A percentile compares a stretch with the other conserved stretches of the same genome.
These are phyloP conservation scores for Tuber aestivum DNA, from an alignment of 495 filamentous ascomycete genomes.

Conservation along the genomic window DNA sequence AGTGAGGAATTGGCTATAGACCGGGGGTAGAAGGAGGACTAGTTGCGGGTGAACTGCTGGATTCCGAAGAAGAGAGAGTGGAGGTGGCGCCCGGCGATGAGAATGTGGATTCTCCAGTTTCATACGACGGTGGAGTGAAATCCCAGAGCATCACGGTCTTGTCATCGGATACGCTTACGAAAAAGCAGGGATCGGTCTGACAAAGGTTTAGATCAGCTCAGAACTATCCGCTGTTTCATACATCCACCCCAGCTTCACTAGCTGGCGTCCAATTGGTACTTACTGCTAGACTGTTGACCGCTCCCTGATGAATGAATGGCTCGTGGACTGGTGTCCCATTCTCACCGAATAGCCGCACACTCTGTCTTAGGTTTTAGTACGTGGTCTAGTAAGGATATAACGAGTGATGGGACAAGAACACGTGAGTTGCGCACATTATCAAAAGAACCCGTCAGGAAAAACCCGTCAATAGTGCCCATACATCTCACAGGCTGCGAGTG, in stretches of 20 bases:
- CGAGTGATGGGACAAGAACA: neutral
- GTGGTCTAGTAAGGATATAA: neutral
- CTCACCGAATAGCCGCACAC: conserved; percentile 27
- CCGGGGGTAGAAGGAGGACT: conserved; percentile 30
- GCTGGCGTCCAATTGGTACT: conserved; percentile 1
- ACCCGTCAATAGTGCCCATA: conserved; percentile 27
- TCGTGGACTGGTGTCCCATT: conserved; percentile 22
- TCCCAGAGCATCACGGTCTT: conserved; percentile 36
- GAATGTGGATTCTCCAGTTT: conserved; percentile 2
- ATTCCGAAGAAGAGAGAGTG: conserved; percentile 5
- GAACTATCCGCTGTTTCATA: conserved; percentile 2
- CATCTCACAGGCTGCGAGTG: conserved; percentile 30
- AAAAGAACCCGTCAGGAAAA: conserved; percentile 34
- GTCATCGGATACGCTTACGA: conserved; percentile 33
- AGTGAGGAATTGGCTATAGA: neutral
- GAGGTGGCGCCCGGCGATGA: conserved; percentile 11
- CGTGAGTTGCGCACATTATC: conserved; percentile 24
- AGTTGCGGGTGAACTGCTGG: conserved; percentile 13
- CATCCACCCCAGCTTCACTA: neutral
- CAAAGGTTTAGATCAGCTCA: conserved; percentile 26
- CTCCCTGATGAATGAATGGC: conserved; percentile 25
- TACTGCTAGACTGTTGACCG: conserved; percentile 34
- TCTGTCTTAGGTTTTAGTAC: conserved; percentile 17
- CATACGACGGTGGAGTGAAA: conserved; percentile 23
- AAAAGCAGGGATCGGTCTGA: conserved; percentile 32